Conservation (phyloP, 495 filamentous ascomycete species). For the Penicillium nucicola region DNA sequence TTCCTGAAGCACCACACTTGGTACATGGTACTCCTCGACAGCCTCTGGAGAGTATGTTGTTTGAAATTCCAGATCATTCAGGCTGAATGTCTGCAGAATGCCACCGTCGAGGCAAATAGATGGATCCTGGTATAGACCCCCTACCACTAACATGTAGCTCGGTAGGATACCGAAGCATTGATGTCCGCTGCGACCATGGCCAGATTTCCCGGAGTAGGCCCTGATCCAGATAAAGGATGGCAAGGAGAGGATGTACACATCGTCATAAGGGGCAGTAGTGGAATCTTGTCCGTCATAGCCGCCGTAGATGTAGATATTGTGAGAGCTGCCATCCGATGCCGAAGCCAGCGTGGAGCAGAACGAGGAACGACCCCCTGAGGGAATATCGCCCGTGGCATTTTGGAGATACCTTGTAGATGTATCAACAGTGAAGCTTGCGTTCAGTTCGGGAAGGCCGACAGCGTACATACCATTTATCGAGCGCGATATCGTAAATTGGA, state of each 20-base stretch:
- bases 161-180: conserved; percentile 63
- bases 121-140: conserved; percentile 40
- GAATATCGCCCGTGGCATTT: conserved; percentile 48
- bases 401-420: conserved; percentile 45
- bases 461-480: background rate
- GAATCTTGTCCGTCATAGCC: conserved; percentile 54
- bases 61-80: conserved; percentile 55
- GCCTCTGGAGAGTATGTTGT: conserved; percentile 54
- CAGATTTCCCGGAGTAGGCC: conserved; percentile 39
- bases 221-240: conserved; percentile 71
- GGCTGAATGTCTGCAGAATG: conserved; percentile 57
- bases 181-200: conserved; percentile 55
- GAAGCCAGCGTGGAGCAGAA: conserved; percentile 62
- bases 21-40: conserved; percentile 59
- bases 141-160: conserved; percentile 67
- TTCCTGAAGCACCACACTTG: conserved; percentile 15
- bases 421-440: background rate
- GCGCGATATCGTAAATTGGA: conserved; percentile 62
- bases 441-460: background rate
- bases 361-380: conserved; percentile 42
- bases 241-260: conserved; percentile 69
- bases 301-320: conserved; percentile 72
- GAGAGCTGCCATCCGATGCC: conserved; percentile 55
- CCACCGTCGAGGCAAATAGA: conserved; percentile 48
- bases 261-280: conserved; percentile 44